phyloP scores from a whole-genome alignment of 345 rosid species.

The Excoecaria cochinchinensis region DNA sequence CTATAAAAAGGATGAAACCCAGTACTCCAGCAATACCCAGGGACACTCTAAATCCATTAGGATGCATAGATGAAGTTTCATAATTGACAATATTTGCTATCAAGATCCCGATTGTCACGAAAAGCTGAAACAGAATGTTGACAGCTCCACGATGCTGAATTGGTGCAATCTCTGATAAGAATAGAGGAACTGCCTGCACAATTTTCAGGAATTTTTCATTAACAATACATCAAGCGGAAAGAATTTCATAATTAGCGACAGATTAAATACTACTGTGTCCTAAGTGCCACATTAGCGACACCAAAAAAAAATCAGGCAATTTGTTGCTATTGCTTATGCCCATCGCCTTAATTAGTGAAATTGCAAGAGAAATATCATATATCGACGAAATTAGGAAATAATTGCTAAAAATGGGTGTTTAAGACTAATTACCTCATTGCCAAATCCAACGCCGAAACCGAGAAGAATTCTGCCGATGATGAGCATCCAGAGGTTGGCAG shows the following conservation, averaged over 20 bases:
- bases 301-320: too few relatives aligned
- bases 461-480: constrained; percentile 32
- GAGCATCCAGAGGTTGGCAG: constrained; percentile 16
- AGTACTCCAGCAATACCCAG: constrained; percentile 17
- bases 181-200: constrained; percentile 24
- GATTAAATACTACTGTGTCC: too few relatives aligned
- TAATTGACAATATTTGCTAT: constrained; percentile 23
- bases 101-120: constrained; percentile 21
- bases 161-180: constrained; percentile 25
- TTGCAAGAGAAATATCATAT: too few relatives aligned
- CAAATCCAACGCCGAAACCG: constrained; percentile 29
- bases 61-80: constrained; percentile 8
- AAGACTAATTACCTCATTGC: not conserved
- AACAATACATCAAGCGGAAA: too few relatives aligned
- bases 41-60: constrained; percentile 24
- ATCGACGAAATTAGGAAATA: too few relatives aligned
- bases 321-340: too few relatives aligned
- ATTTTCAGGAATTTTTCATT: not conserved
- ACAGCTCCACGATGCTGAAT: constrained; percentile 23
- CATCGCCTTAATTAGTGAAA: too few relatives aligned
- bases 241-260: too few relatives aligned
- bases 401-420: too few relatives aligned
- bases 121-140: constrained; percentile 26
- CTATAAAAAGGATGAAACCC: constrained; percentile 13
- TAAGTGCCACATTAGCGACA: too few relatives aligned